phyloP scores from a whole-genome alignment of 495 filamentous ascomycete species.

The Neurospora sp. region DNA sequence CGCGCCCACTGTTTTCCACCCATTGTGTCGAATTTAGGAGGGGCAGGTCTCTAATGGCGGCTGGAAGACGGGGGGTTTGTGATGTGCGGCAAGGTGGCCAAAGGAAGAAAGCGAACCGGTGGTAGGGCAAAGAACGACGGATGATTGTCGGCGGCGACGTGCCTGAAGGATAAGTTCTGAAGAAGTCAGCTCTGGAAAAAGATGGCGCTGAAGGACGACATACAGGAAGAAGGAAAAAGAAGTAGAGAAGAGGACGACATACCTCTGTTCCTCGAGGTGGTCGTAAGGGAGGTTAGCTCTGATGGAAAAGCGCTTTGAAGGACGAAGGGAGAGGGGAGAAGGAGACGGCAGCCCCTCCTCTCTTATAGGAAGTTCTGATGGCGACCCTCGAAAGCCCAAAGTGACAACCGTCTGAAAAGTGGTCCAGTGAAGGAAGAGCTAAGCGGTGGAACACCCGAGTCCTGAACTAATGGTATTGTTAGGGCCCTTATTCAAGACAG shows the following conservation, averaged over 20 bases:
- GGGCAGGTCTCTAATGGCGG: not conserved
- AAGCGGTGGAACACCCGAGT: not conserved
- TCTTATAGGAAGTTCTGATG: not conserved
- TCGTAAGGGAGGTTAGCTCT: not conserved
- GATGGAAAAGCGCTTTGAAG: not conserved
- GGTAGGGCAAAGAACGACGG: not conserved
- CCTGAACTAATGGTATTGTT: not conserved
- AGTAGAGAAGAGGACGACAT: not conserved
- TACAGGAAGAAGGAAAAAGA: not conserved
- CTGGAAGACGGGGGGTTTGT: not conserved
- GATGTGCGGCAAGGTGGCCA: not conserved
- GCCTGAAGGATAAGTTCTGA: not conserved
- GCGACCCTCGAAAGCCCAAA: not conserved
- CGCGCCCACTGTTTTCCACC: conserved; percentile 31
- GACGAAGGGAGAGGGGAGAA: not conserved
- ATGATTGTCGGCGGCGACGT: not conserved
- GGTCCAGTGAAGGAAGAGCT: not conserved
- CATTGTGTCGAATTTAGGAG: conserved; percentile 14
- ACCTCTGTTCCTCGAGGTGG: not conserved
- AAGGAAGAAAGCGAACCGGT: not conserved
- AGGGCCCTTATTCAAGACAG: not conserved
- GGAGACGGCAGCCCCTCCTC: not conserved
- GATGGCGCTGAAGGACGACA: not conserved
- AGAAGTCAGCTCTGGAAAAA: not conserved
- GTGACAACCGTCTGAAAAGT: not conserved